Conservation (phyloP, 345 rosid species). For the Gossypium australe region DNA sequence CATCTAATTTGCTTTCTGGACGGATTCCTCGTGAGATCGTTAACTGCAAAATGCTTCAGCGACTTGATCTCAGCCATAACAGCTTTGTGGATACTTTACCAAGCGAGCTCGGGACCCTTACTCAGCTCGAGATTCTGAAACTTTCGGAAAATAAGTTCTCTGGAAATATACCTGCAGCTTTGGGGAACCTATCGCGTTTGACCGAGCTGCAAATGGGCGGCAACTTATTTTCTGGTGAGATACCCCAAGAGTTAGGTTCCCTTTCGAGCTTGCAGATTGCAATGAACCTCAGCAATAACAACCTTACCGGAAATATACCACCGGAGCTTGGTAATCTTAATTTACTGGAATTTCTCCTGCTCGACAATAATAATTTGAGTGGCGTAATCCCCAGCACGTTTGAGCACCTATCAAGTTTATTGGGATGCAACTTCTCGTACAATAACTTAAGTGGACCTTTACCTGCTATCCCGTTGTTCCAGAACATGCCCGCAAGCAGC, state of each 20-base stretch:
- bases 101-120: conserved; percentile 59
- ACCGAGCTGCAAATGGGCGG: conserved; percentile 93
- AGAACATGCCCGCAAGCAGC: conserved; percentile 51
- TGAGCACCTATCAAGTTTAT: conserved; percentile 60
- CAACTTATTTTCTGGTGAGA: conserved; percentile 63
- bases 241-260: conserved; percentile 68
- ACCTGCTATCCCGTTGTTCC: conserved; percentile 52
- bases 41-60: conserved; percentile 74
- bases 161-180: conserved; percentile 54
- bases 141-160: conserved; percentile 81
- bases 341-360: conserved; percentile 57
- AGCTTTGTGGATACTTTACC: conserved; percentile 58
- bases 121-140: conserved; percentile 73
- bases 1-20: conserved; percentile 67
- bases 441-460: conserved; percentile 67
- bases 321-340: conserved; percentile 72
- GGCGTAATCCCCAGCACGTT: conserved; percentile 72
- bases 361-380: conserved; percentile 67
- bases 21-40: conserved; percentile 61
- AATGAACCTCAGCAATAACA: conserved; percentile 79
- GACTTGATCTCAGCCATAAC: conserved; percentile 82
- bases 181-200: conserved; percentile 69
- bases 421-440: conserved; percentile 83
- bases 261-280: conserved; percentile 90
- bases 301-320: conserved; percentile 62